Evolutionary conservation across 805 yeast genomes (phyloP), one percentile per base, ranked within the genome.

Genomic region (Myxozyma geophila): DNA sequence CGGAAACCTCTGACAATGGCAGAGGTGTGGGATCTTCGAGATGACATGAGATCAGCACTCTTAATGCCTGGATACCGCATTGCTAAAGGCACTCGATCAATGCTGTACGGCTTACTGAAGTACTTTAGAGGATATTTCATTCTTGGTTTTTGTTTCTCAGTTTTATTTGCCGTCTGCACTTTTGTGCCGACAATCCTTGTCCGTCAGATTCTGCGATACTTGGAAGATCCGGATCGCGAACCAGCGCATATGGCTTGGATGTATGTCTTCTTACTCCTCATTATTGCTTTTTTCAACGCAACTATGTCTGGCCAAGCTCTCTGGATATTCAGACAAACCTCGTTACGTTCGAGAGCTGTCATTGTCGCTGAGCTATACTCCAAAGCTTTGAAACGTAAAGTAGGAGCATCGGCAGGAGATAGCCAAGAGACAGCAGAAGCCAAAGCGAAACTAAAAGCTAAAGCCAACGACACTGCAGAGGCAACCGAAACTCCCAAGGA

Each of bases 291-390:
- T 46, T 62, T 86, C 9, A 85, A 87, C 53, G 85, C 92, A 12
- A 72, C 85, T 17, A 79, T 85, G 54, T 80, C 86, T 23, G 97
- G 96, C 49, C 90, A 90, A 76, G 89, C 97, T 13, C 81, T 91
- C 60, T 95, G 87, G 75, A 79, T 88, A 60, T 98, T 98, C 66
- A 87, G 98, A 80, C 85, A 97, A 74, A 90, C 92, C 47, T 92
- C 97, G 77, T 84, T 91, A 54, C 85, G 97, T 74, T 85, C 92
- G 88, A 87, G 88, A 72, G 91, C 98, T 8, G 84, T 95, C 65
- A 84, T 95, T 61, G 88, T 95, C 70, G 95, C 96, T 63, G 96
- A 91, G 75, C 88, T 95, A 62, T 95, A 95, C 73, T 86, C 96
- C 1, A 95, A 95, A 78, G 98, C 98, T 1, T 81, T 95, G 67